Evolutionary conservation across 2,329 filamentous ascomycete species (phyloP).

Genomic region (Alternaria gansuensis): DNA sequence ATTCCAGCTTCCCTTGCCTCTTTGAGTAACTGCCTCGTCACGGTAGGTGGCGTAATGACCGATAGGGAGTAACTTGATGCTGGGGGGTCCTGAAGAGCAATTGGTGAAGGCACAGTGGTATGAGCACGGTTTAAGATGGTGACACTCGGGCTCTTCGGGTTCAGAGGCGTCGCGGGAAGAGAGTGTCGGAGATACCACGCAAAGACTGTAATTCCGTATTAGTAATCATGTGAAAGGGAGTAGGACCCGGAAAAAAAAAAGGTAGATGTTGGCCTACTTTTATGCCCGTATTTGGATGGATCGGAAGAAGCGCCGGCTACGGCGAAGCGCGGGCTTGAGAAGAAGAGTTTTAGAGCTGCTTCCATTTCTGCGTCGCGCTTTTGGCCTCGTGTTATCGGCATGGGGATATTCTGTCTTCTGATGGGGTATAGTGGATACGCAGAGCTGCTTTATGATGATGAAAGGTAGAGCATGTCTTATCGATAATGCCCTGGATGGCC

Average conservation of each 20-base stretch:
- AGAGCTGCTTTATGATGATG: background rate
- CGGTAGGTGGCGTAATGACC: slow-evolving; percentile 84
- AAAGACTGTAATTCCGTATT: slow-evolving; percentile 69
- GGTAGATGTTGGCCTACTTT: slow-evolving; percentile 64
- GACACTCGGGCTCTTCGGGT: slow-evolving; percentile 74
- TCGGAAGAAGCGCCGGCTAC: slow-evolving; percentile 91
- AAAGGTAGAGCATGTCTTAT: slow-evolving; percentile 3
- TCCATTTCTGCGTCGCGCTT: slow-evolving; percentile 62
- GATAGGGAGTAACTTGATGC: slow-evolving; percentile 74
- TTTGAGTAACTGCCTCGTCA: slow-evolving; percentile 76
- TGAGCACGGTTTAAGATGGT: slow-evolving; percentile 67
- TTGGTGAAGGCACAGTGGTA: slow-evolving; percentile 71
- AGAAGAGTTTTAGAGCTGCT: slow-evolving; percentile 78
- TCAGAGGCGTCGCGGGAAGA: slow-evolving; percentile 82
- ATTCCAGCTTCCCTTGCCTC: slow-evolving; percentile 78
- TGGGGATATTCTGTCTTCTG: background rate
- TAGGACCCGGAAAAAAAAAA: too few species aligned
- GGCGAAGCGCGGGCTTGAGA: slow-evolving; percentile 79
- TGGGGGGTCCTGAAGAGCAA: slow-evolving; percentile 64
- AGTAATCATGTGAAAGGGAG: background rate
- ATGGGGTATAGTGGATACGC: background rate
- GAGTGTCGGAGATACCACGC: slow-evolving; percentile 84
- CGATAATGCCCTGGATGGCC: slow-evolving; percentile 1
- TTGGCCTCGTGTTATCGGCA: slow-evolving; percentile 42
- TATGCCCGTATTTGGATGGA: slow-evolving; percentile 85